These are phyloP conservation scores for Tremellales sp. DNA, from an alignment of 1,284 basidiomycete species.

Conservation along the genomic window DNA sequence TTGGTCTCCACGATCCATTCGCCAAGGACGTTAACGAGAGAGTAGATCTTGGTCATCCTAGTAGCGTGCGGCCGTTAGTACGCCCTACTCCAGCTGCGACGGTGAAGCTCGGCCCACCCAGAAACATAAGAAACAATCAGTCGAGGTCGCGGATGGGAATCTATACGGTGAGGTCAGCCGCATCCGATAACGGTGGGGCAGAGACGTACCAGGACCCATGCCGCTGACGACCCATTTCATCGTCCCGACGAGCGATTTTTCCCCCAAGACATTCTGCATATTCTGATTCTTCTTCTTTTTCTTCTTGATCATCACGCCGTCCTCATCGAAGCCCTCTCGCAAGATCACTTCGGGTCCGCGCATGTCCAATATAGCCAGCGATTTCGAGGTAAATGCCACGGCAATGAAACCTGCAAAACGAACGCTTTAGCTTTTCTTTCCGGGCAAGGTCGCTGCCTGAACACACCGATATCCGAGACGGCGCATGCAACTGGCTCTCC, in stretches of 20 bases:
- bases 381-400: conserved; percentile 60
- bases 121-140: conserved; percentile 62
- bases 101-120: conserved; percentile 49
- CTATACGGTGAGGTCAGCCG: conserved; percentile 40
- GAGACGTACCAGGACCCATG: conserved; percentile 54
- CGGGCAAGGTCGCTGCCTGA: neutral
- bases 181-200: neutral
- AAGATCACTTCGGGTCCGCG: conserved; percentile 64
- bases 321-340: conserved; percentile 48
- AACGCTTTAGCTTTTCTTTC: neutral
- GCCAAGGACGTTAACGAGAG: conserved; percentile 52
- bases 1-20: conserved; percentile 59
- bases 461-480: conserved; percentile 65
- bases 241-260: conserved; percentile 50
- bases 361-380: conserved; percentile 65
- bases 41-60: conserved; percentile 56
- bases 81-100: conserved; percentile 7
- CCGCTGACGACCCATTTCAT: conserved; percentile 65
- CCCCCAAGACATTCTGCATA: conserved; percentile 41
- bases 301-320: conserved; percentile 43
- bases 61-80: conserved; percentile 17
- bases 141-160: conserved; percentile 56
- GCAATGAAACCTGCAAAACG: conserved; percentile 65
- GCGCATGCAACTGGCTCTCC: conserved; percentile 58
- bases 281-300: conserved; percentile 45